Conservation (phyloP, 164 flowering plant species). For the Euptelea pleiosperma region DNA sequence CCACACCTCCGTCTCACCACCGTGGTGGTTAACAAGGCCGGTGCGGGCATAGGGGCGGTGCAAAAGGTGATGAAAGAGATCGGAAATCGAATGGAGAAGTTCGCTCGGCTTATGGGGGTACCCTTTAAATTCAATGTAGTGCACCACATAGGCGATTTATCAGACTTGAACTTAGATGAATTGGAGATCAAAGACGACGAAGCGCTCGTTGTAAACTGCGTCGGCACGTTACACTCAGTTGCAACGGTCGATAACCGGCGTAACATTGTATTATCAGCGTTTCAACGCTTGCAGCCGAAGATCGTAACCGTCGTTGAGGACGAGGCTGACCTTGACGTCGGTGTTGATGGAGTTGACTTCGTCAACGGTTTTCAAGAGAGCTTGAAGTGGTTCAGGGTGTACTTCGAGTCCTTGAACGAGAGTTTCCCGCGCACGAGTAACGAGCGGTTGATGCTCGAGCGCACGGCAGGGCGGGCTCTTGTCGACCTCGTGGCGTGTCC, state of each 20-base stretch:
- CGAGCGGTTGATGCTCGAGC: conserved; percentile 80
- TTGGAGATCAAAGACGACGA: conserved; percentile 68
- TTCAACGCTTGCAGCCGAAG: conserved; percentile 58
- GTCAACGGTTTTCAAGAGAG: conserved; percentile 63
- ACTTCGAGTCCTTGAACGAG: conserved; percentile 76
- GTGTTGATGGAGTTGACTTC: conserved; percentile 56
- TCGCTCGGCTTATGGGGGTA: conserved; percentile 96
- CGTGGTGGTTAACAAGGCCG: conserved; percentile 33
- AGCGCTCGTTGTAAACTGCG: conserved; percentile 71
- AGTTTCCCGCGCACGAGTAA: conserved; percentile 70
- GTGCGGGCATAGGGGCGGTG: conserved; percentile 28
- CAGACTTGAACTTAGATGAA: conserved; percentile 46
- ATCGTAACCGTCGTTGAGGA: conserved; percentile 85
- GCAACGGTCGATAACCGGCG: conserved; percentile 31
- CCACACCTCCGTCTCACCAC: conserved; percentile 80
- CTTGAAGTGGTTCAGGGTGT: conserved; percentile 72
- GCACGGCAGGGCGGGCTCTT: conserved; percentile 70
- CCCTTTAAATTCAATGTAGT: conserved; percentile 73
- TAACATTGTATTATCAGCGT: conserved; percentile 41
- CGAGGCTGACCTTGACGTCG: conserved; percentile 76
- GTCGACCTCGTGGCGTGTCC: conserved; percentile 74
- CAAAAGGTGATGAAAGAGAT: conserved; percentile 85
- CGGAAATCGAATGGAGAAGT: conserved; percentile 78
- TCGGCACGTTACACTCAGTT: conserved; percentile 57
- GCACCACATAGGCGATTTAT: conserved; percentile 61